Evolutionary conservation across 164 flowering plant species (phyloP).

Genomic region (Stephania cephalantha): DNA sequence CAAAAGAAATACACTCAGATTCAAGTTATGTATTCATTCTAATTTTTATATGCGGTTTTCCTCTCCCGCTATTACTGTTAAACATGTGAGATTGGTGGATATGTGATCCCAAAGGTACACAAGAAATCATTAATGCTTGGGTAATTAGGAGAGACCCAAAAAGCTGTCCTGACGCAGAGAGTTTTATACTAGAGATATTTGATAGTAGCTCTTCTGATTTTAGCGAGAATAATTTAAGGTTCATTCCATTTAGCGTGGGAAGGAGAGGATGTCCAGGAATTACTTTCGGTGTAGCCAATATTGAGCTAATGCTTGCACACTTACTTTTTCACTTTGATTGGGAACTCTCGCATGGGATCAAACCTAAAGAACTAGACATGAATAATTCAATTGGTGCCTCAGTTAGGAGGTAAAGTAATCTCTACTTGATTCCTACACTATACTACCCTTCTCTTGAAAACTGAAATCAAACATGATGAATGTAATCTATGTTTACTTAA

Average conservation of each 20-base stretch:
- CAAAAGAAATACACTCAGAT: too few species aligned
- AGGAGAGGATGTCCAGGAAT: constrained; percentile 27
- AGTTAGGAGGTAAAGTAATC: constrained; percentile 17
- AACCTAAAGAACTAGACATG: constrained; percentile 24
- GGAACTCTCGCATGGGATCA: constrained; percentile 10
- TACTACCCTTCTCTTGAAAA: constrained; percentile 9
- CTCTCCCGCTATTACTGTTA: constrained; percentile 16
- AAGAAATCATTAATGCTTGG: constrained; percentile 14
- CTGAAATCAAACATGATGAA: background rate
- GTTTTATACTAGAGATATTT: constrained; percentile 23
- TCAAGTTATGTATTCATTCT: too few species aligned
- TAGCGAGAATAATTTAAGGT: constrained; percentile 17
- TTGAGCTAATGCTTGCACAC: constrained; percentile 17
- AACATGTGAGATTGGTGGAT: constrained; percentile 15
- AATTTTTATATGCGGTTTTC: constrained; percentile 2
- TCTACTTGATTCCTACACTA: constrained; percentile 24
- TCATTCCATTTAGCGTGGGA: constrained; percentile 18
- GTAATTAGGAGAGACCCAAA: constrained; percentile 21
- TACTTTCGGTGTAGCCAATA: constrained; percentile 7
- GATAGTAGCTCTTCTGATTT: constrained; percentile 12
- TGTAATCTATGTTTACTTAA: background rate
- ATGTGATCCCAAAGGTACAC: constrained; percentile 7
- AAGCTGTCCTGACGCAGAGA: constrained; percentile 17
- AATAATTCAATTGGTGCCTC: constrained; percentile 17
- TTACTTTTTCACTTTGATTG: background rate